These are phyloP conservation scores for Tuber aestivum DNA, from an alignment of 495 filamentous ascomycete genomes.

Conservation along the genomic window DNA sequence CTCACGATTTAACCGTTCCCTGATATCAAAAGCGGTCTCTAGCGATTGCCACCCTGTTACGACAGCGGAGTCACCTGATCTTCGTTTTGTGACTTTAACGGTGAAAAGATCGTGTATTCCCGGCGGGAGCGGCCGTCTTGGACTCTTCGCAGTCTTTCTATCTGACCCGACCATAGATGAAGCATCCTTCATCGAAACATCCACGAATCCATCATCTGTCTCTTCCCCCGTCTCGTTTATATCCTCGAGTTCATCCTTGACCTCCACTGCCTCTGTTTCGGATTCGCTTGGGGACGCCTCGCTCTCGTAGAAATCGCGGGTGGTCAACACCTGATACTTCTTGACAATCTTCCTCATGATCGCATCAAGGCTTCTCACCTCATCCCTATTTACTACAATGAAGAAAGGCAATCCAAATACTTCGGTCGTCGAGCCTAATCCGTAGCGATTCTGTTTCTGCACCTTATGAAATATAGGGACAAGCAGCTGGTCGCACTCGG, in stretches of 20 bases:
- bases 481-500: conserved; percentile 62
- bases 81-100: conserved; percentile 32
- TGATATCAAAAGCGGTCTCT: conserved; percentile 31
- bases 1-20: conserved; percentile 24
- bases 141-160: conserved; percentile 17
- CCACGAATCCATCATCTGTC: conserved; percentile 84
- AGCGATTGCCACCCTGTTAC: conserved; percentile 35
- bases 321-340: conserved; percentile 57
- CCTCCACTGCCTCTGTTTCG: conserved; percentile 67
- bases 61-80: conserved; percentile 22
- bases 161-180: conserved; percentile 40
- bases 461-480: conserved; percentile 66
- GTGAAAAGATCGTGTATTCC: conserved; percentile 29
- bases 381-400: conserved; percentile 57
- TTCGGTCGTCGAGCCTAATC: conserved; percentile 12
- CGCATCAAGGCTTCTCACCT: conserved; percentile 54
- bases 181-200: conserved; percentile 75
- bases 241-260: conserved; percentile 69
- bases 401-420: conserved; percentile 56
- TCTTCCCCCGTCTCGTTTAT: conserved; percentile 50
- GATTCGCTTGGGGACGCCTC: conserved; percentile 79
- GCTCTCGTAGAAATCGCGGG: conserved; percentile 55
- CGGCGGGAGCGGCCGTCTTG: conserved; percentile 13
- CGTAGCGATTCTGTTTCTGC: conserved; percentile 18
- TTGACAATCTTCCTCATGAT: conserved; percentile 60